Conservation (phyloP, 2,329 filamentous ascomycete species). For the Alternaria viburni region DNA sequence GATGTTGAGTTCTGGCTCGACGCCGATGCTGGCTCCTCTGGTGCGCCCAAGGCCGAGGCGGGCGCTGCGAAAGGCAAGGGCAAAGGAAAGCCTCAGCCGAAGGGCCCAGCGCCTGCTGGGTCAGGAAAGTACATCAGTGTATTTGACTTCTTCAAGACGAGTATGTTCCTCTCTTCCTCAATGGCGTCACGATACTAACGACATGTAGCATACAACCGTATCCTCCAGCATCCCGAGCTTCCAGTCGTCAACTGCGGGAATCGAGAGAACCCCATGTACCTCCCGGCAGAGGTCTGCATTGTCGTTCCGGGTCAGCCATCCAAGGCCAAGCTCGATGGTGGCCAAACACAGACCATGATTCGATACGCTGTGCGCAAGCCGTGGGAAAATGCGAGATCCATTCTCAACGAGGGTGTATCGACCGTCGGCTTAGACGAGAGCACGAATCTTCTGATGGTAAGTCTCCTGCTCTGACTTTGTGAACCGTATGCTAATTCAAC, state of each 20-base stretch:
- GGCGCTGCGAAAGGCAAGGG: conserved; percentile 14
- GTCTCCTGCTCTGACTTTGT: background rate
- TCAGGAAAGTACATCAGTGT: conserved; percentile 27
- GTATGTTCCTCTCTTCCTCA: conserved; percentile 1
- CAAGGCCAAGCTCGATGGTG: conserved; percentile 23
- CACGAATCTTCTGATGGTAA: conserved; percentile 21
- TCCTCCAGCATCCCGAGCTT: conserved; percentile 16
- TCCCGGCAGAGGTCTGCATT: conserved; percentile 33
- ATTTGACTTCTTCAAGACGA: conserved; percentile 24
- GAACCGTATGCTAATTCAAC: too few species aligned
- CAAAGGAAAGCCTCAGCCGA: conserved; percentile 9
- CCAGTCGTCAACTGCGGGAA: conserved; percentile 34
- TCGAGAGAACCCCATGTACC: conserved; percentile 30
- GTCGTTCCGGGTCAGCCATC: conserved; percentile 32
- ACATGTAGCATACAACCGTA: conserved; percentile 13
- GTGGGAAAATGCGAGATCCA: conserved; percentile 29
- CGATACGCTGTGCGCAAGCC: conserved; percentile 33
- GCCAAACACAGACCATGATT: conserved; percentile 38
- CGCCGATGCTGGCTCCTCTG: background rate
- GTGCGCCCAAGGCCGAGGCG: conserved; percentile 8
- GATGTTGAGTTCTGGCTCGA: conserved; percentile 34
- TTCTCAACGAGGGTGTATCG: conserved; percentile 15
- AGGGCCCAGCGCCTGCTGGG: conserved; percentile 1
- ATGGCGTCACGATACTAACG: background rate
- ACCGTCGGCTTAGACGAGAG: conserved; percentile 23